Percentiles rank a stretch among this genome's conserved stretches.
phyloP scores from a whole-genome alignment of 176 grass and related monocot genomes.

The Elymus sibiricus region DNA sequence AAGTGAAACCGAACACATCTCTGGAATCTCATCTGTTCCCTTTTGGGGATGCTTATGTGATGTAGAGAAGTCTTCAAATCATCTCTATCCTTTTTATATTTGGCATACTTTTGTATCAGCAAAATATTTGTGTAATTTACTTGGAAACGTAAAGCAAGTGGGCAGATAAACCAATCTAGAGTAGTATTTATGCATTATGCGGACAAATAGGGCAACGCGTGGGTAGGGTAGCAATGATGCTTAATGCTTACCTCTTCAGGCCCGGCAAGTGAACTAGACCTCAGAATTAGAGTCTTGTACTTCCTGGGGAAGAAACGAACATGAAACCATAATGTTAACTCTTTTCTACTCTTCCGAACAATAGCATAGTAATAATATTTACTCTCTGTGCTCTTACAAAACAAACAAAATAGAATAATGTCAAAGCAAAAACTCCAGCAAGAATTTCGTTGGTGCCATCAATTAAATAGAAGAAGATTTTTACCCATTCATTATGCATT shows the following conservation, averaged over 20 bases:
- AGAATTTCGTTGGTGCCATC: neutral
- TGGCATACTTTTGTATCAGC: neutral
- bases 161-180: neutral
- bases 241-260: slow-evolving; percentile 55
- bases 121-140: neutral
- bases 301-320: slow-evolving; percentile 45
- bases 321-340: slow-evolving; percentile 4
- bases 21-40: neutral
- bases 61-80: neutral
- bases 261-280: slow-evolving; percentile 14
- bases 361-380: neutral
- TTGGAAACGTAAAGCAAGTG: neutral
- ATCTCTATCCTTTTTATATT: neutral
- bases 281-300: slow-evolving; percentile 73
- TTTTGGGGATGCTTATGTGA: neutral
- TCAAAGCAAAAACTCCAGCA: neutral
- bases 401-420: neutral
- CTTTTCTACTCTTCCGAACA: neutral
- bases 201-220: neutral
- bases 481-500: slow-evolving; percentile 62
- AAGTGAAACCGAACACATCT: neutral
- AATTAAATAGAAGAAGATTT: neutral
- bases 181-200: neutral
- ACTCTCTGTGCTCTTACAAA: neutral
- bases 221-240: neutral